Percentiles rank a stretch among this genome's conserved stretches.
Evolutionary conservation across 2,329 filamentous ascomycete genomes (phyloP).

Genomic region (Acarospora socialis): DNA sequence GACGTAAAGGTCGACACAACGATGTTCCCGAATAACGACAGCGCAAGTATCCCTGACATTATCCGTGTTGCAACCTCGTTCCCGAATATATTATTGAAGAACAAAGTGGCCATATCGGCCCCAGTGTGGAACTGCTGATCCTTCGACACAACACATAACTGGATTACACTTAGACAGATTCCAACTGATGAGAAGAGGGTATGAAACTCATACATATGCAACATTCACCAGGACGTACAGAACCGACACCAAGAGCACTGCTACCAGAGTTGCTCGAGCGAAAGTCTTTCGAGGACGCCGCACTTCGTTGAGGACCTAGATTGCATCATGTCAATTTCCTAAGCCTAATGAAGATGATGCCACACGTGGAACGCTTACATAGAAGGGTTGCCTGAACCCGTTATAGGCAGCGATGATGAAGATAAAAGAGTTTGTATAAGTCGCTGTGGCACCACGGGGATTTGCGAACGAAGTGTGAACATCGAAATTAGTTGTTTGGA

Average conservation of each 20-base stretch:
- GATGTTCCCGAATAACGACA: constrained; percentile 43
- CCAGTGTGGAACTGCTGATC: constrained; percentile 17
- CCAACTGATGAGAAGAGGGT: no score
- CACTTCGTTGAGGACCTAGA: constrained; percentile 26
- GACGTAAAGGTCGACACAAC: constrained; percentile 39
- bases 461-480: constrained; percentile 15
- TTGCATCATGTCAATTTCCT: neutral
- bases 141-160: constrained; percentile 7
- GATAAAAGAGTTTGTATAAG: constrained; percentile 29
- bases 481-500: constrained; percentile 18
- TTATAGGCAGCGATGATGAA: constrained; percentile 25
- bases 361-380: constrained; percentile 22
- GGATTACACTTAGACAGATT: neutral
- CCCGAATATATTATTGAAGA: constrained; percentile 21
- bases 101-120: constrained; percentile 17
- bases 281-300: constrained; percentile 25
- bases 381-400: constrained; percentile 33
- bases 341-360: neutral
- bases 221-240: constrained; percentile 29
- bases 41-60: constrained; percentile 37
- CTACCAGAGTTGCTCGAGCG: constrained; percentile 22
- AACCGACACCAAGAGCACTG: constrained; percentile 21
- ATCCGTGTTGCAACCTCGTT: constrained; percentile 22
- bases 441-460: constrained; percentile 12
- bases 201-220: constrained; percentile 32